phyloP scores from a whole-genome alignment of 2,329 filamentous ascomycete genomes.

The Phyllosticta ampelicida region DNA sequence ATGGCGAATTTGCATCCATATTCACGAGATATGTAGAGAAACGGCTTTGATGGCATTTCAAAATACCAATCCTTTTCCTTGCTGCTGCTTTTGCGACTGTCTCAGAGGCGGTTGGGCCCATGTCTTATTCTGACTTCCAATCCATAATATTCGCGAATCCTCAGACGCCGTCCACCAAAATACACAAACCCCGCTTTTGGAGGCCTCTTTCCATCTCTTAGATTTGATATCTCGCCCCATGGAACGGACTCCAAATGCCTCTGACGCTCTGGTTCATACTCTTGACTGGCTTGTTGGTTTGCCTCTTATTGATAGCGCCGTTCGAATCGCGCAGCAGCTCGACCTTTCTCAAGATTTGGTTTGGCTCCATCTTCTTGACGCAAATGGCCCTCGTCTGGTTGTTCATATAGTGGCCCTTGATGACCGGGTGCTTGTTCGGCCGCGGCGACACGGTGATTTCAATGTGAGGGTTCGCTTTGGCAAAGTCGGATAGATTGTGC shows the following conservation, averaged over 20 bases:
- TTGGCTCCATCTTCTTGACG: conserved; percentile 72
- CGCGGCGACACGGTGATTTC: conserved; percentile 87
- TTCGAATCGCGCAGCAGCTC: conserved; percentile 62
- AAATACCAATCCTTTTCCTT: conserved; percentile 3
- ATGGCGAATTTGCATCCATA: not conserved
- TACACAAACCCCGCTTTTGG: not conserved
- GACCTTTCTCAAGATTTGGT: conserved; percentile 72
- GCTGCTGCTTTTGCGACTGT: not conserved
- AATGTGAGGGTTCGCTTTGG: conserved; percentile 70
- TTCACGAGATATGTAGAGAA: not conserved
- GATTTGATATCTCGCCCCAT: conserved; percentile 35
- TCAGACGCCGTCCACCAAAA: conserved; percentile 7
- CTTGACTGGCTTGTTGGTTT: conserved; percentile 45
- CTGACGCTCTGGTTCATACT: conserved; percentile 54
- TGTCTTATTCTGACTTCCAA: not conserved
- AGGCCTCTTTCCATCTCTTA: not conserved
- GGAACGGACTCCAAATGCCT: conserved; percentile 55
- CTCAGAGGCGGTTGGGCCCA: not conserved
- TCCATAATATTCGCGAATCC: not conserved
- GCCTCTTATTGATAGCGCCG: conserved; percentile 58
- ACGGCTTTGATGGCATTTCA: not conserved
- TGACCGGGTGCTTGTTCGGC: conserved; percentile 78
- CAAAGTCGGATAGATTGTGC: conserved; percentile 64
- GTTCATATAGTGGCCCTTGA: conserved; percentile 88
- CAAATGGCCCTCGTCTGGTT: conserved; percentile 76